Base-by-base conservation (phyloP, 306 rosid genomes). In the Vigna hirtella region DNA sequence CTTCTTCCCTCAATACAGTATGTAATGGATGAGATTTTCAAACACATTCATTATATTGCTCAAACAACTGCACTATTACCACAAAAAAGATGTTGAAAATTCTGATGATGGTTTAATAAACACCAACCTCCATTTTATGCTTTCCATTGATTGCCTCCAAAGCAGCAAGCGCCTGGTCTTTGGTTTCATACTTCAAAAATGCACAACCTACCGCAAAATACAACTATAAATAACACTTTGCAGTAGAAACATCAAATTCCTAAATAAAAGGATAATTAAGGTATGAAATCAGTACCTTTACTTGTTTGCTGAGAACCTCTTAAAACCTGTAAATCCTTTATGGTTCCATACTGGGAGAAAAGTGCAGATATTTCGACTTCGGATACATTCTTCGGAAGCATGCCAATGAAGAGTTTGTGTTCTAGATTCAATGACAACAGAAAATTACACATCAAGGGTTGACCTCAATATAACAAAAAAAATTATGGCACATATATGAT, bases 281-380 rank as follows among this genome's bases (percentile, higher is more conserved):
- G 74, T 18, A 30, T 9, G 68, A 71, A 82, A 52, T 49, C 24
- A 43, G 72, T 66, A 91, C 99, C 99, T 90, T 96, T 96, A 79
- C 97, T 94, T 10, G 98, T 94, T 71, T 92, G 95, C 88, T 92
- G 97, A 70, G 97, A 89, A 66, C 98, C 98, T 83, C 98, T 87
- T 85, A 94, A 86, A 82, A 94, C 89, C 69, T 92, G 98, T 63
- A 94, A 85, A 90, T 94, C 98, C 78, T 90, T 94, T 77, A 94
- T 86, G 32, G 87, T 81, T 85, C 98, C 97, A 38, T 88, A 85
- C 11, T 77, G 48, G 77, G 97, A 89, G 83, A 94, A 94, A 82
- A 94, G 92, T 34, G 80, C 79, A 15, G 97, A 88, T 42, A 92
- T 90, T 72, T 94, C 97, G 73, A 78, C 86, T 87, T 94, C 97